Evolutionary conservation across 495 filamentous ascomycete species (phyloP).

Genomic region (Penicillium pancosmium): DNA sequence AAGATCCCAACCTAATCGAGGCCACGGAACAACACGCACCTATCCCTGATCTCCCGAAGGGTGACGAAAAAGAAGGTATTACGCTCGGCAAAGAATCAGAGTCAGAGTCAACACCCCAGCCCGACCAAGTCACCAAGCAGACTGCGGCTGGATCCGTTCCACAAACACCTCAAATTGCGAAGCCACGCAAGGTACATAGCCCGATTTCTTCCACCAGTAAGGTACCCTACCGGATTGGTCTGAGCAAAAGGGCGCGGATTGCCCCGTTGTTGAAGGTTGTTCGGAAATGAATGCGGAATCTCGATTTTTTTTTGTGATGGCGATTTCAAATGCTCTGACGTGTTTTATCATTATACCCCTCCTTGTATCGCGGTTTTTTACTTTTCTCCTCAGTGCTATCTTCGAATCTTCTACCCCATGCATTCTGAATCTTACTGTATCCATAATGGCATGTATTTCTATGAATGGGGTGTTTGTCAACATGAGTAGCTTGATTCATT

Average conservation of each 20-base stretch:
- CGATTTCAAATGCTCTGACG: not conserved
- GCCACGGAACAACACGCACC: not conserved
- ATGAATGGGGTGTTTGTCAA: not conserved
- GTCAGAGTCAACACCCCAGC: not conserved
- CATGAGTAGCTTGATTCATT: too few relatives aligned
- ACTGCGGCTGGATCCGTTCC: constrained; percentile 4
- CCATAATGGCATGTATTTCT: not conserved
- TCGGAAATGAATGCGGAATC: constrained; percentile 50
- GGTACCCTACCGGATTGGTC: constrained; percentile 64
- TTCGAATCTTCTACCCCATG: not conserved
- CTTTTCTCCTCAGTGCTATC: too few relatives aligned
- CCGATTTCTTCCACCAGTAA: constrained; percentile 56
- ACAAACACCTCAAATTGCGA: constrained; percentile 27
- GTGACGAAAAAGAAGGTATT: not conserved
- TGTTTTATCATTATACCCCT: constrained; percentile 4
- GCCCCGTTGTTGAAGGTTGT: constrained; percentile 66
- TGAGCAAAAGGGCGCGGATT: constrained; percentile 67
- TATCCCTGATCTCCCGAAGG: not conserved
- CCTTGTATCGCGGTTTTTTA: not conserved
- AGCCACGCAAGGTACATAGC: constrained; percentile 41
- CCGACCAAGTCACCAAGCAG: not conserved
- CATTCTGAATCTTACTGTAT: not conserved
- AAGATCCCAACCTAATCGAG: not conserved
- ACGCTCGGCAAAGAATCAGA: not conserved
- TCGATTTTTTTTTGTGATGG: not conserved